phyloP scores from a whole-genome alignment of 1,284 basidiomycete species.

The Cryptococcus depauperatus region DNA sequence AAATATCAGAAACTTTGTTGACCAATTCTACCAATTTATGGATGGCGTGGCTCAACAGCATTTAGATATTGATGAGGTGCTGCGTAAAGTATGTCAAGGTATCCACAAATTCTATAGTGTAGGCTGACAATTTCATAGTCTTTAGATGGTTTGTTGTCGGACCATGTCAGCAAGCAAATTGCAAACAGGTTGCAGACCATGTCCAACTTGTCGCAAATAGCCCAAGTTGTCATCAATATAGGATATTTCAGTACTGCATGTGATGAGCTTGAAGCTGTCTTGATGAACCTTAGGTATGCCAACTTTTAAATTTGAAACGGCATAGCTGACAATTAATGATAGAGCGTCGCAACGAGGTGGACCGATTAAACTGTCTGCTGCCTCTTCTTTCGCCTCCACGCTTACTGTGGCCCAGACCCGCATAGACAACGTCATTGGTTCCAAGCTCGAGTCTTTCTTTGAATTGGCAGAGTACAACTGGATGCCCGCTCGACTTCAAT shows the following conservation, averaged over 20 bases:
- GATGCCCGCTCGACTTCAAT: slow-evolving; percentile 53
- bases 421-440: slow-evolving; percentile 73
- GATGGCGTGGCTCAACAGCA: slow-evolving; percentile 89
- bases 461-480: slow-evolving; percentile 92
- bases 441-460: slow-evolving; percentile 95
- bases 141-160: slow-evolving; percentile 73
- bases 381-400: slow-evolving; percentile 56
- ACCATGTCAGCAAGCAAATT: slow-evolving; percentile 72
- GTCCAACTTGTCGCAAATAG: slow-evolving; percentile 83
- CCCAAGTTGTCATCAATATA: slow-evolving; percentile 86
- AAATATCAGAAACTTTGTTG: slow-evolving; percentile 88
- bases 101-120: not conserved
- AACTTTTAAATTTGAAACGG: no score
- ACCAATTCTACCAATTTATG: slow-evolving; percentile 93
- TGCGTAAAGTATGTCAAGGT: slow-evolving; percentile 74
- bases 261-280: slow-evolving; percentile 72
- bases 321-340: not conserved
- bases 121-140: slow-evolving; percentile 52
- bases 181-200: slow-evolving; percentile 59
- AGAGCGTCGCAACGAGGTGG: slow-evolving; percentile 78
- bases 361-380: slow-evolving; percentile 48
- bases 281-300: slow-evolving; percentile 62
- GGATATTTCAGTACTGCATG: slow-evolving; percentile 88
- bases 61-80: slow-evolving; percentile 81
- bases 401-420: slow-evolving; percentile 64